Base-by-base conservation (phyloP, 2,329 filamentous ascomycete species). In the Colletotrichum horii region DNA sequence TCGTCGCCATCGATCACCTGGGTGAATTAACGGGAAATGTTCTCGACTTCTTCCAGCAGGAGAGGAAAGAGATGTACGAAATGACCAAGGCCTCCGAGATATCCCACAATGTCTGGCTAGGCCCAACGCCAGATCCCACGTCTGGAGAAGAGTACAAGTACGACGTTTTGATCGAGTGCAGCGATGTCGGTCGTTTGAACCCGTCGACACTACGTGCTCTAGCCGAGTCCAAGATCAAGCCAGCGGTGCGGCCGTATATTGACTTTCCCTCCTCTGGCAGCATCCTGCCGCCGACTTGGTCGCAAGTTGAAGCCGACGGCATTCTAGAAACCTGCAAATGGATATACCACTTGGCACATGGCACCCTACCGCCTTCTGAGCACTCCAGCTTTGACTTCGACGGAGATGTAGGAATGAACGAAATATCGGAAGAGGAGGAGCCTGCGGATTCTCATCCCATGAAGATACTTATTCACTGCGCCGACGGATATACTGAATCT, bases 261-360 rank as follows among this genome's bases (percentile, higher is more conserved):
- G 94, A 98, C 78, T 98, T 98, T 77, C 96, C 96, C 1, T 97
- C 96, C 0, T 98, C 96, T 2, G 97, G 97, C n/a, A 97, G 95
- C 80, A 94, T 98, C 71, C 89, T 96, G 80, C 93, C 95, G 4
- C 94, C 96, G 3, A 94, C 94, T 0, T 97, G 94, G 91, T 95
- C 94, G 2, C 94, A 96, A 75, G 88, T 90, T 11, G 96, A 98
- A 83, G 92, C 95, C 2, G 95, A 98, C 81, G 94, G 93, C 30
- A 93, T 98, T 56, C 87, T 98, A 56, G 94, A 96, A 72, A 96
- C 94, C 8, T 96, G 96, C 85, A 94, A 93, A 80, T 98, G 96
- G 95, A 94, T 99, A 30, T 95, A 96, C 84, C 91, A 94, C 79
- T 87, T 98, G 60, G 93, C 96, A 1, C 94, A 97, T 79, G 93